These are phyloP conservation scores for Nemania diffusa DNA, from an alignment of 2,329 filamentous ascomycete species.

Conservation along the genomic window DNA sequence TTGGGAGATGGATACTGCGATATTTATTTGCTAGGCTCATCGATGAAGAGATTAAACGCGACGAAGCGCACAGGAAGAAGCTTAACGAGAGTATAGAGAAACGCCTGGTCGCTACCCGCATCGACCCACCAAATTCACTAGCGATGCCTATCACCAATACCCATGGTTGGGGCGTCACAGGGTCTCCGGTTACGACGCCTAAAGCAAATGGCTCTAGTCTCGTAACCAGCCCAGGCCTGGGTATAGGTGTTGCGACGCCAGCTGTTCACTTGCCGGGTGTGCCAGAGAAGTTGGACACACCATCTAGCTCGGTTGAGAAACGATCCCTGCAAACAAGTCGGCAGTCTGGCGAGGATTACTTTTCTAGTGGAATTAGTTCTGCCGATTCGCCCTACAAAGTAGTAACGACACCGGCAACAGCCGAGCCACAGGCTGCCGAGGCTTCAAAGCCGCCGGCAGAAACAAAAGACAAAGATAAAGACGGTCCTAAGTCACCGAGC, in stretches of 20 bases:
- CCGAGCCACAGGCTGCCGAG: slow-evolving; percentile 55
- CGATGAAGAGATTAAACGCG: slow-evolving; percentile 87
- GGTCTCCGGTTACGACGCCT: slow-evolving; percentile 66
- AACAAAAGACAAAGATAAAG: slow-evolving; percentile 63
- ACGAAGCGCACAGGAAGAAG: slow-evolving; percentile 76
- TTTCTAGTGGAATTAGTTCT: slow-evolving; percentile 69
- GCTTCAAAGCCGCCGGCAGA: slow-evolving; percentile 64
- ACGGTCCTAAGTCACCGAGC: slow-evolving; percentile 66
- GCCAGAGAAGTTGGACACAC: slow-evolving; percentile 58
- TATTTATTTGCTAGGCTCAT: slow-evolving; percentile 92
- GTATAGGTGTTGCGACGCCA: slow-evolving; percentile 82
- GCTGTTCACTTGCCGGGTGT: slow-evolving; percentile 59
- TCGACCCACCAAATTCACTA: slow-evolving; percentile 70
- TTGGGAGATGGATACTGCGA: slow-evolving; percentile 94
- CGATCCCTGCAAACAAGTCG: slow-evolving; percentile 66
- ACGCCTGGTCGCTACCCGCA: slow-evolving; percentile 63
- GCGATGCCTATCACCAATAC: slow-evolving; percentile 51
- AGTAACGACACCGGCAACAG: slow-evolving; percentile 59
- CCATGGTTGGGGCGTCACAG: slow-evolving; percentile 54
- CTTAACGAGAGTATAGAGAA: slow-evolving; percentile 73
- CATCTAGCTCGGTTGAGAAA: slow-evolving; percentile 63
- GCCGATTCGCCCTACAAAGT: slow-evolving; percentile 59
- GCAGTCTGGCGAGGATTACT: slow-evolving; percentile 80
- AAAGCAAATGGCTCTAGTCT: slow-evolving; percentile 72
- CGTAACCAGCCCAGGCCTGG: slow-evolving; percentile 77